phyloP scores from a whole-genome alignment of 2,329 filamentous ascomycete species.

The Aspergillus thermomutatus region DNA sequence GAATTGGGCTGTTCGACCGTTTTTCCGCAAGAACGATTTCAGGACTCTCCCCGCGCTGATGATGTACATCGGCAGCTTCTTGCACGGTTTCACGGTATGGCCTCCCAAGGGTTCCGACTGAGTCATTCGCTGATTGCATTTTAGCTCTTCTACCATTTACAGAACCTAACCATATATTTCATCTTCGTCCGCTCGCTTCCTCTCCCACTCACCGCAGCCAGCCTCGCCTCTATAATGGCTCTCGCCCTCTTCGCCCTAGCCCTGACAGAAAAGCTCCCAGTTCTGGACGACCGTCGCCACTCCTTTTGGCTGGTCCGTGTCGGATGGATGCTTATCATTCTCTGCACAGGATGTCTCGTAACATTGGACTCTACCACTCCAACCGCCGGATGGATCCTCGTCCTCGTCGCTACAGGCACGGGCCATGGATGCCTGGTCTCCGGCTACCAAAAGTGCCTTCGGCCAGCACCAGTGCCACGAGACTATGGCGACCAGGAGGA shows the following conservation, averaged over 20 bases:
- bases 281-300: slow-evolving; percentile 4
- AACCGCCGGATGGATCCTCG: slow-evolving; percentile 33
- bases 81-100: slow-evolving; percentile 45
- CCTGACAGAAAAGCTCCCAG: slow-evolving; percentile 15
- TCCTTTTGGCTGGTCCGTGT: slow-evolving; percentile 43
- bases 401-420: slow-evolving; percentile 39
- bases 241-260: slow-evolving; percentile 21
- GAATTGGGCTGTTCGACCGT: slow-evolving; percentile 30
- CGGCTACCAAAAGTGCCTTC: slow-evolving; percentile 39
- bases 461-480: slow-evolving; percentile 30
- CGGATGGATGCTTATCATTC: slow-evolving; percentile 39
- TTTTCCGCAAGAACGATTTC: slow-evolving; percentile 39
- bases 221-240: slow-evolving; percentile 36
- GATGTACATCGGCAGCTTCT: slow-evolving; percentile 40
- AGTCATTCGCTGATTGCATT: neutral
- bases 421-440: slow-evolving; percentile 43
- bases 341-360: slow-evolving; percentile 38
- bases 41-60: slow-evolving; percentile 31
- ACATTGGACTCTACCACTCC: slow-evolving; percentile 34
- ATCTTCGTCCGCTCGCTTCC: slow-evolving; percentile 34
- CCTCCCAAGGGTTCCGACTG: neutral
- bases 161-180: slow-evolving; percentile 44
- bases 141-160: slow-evolving; percentile 42
- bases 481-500: neutral
- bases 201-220: slow-evolving; percentile 34